Evolutionary conservation across 208 protist genomes (phyloP).

Genomic region (Spironucleus salmonicida): DNA sequence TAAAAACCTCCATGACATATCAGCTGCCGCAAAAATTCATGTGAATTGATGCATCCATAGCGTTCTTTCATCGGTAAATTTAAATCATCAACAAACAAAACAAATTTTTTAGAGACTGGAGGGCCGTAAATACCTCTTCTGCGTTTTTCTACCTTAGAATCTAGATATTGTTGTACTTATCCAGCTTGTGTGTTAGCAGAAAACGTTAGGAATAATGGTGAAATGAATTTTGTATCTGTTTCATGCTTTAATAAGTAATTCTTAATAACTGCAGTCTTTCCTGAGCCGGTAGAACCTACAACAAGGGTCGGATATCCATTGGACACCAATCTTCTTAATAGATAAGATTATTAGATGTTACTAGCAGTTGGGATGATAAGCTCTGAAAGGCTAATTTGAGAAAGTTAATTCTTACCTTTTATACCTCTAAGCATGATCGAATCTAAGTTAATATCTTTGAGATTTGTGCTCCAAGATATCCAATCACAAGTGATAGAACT

Average conservation of each 20-base stretch:
- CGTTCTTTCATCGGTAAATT: constrained; percentile 79
- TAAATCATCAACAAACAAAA: constrained; percentile 92
- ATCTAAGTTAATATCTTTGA: no score
- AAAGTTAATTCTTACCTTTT: no score
- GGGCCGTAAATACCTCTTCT: constrained; percentile 73
- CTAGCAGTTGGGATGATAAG: constrained; percentile 89
- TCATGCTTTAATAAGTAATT: constrained; percentile 64
- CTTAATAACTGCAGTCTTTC: constrained; percentile 89
- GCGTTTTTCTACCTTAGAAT: constrained; percentile 76
- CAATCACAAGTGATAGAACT: no score
- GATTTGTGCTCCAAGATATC: no score
- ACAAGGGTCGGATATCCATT: constrained; percentile 72
- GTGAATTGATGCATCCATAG: constrained; percentile 59
- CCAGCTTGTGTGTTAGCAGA: constrained; percentile 48
- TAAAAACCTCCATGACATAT: constrained; percentile 61
- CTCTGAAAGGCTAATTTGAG: constrained; percentile 45
- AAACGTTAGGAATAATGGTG: constrained; percentile 47
- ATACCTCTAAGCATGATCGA: no score
- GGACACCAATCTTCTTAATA: constrained; percentile 71
- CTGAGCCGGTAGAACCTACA: constrained; percentile 83
- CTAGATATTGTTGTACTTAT: constrained; percentile 56
- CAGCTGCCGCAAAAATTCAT: constrained; percentile 63
- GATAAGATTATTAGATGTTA: constrained; percentile 79
- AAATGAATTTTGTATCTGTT: constrained; percentile 5
- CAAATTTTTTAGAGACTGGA: constrained; percentile 73